A percentile compares a stretch with the other conserved stretches of the same genome.
phyloP scores from a whole-genome alignment of 176 grass and related monocot genomes.

The Miscanthus lutarioriparius region DNA sequence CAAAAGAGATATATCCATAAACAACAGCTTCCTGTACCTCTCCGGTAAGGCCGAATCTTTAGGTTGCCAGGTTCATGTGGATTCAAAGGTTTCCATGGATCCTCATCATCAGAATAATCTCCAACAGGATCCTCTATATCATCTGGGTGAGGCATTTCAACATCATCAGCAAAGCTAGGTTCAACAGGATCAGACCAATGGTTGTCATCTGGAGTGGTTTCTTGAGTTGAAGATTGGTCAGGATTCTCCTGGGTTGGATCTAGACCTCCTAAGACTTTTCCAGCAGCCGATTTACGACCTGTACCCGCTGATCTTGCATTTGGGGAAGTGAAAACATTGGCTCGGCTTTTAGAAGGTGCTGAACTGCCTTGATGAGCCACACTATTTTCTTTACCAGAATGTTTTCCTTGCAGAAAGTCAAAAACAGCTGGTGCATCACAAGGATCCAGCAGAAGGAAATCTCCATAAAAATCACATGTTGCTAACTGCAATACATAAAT shows the following conservation, averaged over 20 bases:
- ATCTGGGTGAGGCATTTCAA: slow-evolving; percentile 44
- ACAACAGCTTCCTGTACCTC: slow-evolving; percentile 48
- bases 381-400: slow-evolving; percentile 43
- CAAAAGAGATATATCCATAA: slow-evolving; percentile 15
- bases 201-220: slow-evolving; percentile 36
- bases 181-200: slow-evolving; percentile 39
- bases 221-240: slow-evolving; percentile 36
- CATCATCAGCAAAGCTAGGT: slow-evolving; percentile 37
- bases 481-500: slow-evolving; percentile 75
- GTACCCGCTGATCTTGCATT: slow-evolving; percentile 55
- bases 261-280: slow-evolving; percentile 42
- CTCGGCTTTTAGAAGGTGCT: slow-evolving; percentile 47
- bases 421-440: slow-evolving; percentile 79
- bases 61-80: slow-evolving; percentile 84
- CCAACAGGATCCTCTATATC: slow-evolving; percentile 41
- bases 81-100: slow-evolving; percentile 84
- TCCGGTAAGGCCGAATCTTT: slow-evolving; percentile 81
- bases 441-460: slow-evolving; percentile 88
- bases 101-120: slow-evolving; percentile 74
- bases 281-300: slow-evolving; percentile 37
- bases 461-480: slow-evolving; percentile 83
- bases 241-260: slow-evolving; percentile 17
- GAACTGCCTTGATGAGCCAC: slow-evolving; percentile 31
- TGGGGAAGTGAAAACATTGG: slow-evolving; percentile 59
- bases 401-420: slow-evolving; percentile 71